Percentiles rank a stretch among this genome's conserved stretches.
Conservation (phyloP, 495 filamentous ascomycete genomes). For the Aspergillus wentii region DNA sequence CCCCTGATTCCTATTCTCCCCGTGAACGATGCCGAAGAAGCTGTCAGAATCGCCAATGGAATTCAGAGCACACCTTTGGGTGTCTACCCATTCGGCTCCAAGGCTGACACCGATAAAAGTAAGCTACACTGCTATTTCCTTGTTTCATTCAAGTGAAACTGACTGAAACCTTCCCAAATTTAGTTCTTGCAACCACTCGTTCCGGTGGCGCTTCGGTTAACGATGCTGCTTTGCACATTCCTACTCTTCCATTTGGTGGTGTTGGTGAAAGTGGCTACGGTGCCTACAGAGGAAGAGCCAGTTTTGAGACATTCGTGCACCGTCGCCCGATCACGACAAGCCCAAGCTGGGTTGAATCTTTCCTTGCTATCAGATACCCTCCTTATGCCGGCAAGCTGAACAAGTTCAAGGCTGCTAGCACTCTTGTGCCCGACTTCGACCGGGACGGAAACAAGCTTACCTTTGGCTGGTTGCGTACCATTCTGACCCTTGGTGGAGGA, state of each 20-base stretch:
- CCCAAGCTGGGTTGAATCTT: constrained; percentile 73
- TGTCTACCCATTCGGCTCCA: constrained; percentile 78
- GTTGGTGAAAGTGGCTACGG: constrained; percentile 83
- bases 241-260: constrained; percentile 81
- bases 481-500: constrained; percentile 43
- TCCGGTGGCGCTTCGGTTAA: constrained; percentile 80
- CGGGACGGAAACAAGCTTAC: constrained; percentile 60
- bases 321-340: constrained; percentile 69
- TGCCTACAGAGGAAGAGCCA: constrained; percentile 75
- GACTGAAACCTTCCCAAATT: too few species aligned
- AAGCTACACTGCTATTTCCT: constrained; percentile 23
- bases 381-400: constrained; percentile 64
- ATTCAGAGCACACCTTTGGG: constrained; percentile 77
- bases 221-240: constrained; percentile 79
- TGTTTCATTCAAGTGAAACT: too few species aligned
- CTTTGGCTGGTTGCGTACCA: constrained; percentile 38
- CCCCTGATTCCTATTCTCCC: constrained; percentile 78
- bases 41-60: constrained; percentile 67
- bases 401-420: constrained; percentile 52
- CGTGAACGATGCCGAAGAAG: constrained; percentile 71
- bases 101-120: constrained; percentile 66
- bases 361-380: constrained; percentile 75
- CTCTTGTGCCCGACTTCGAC: constrained; percentile 73
- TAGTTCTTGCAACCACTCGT: constrained; percentile 57
- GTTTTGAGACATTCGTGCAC: constrained; percentile 83